phyloP scores from a whole-genome alignment of 2,329 filamentous ascomycete species.

The Chrysosporium queenslandicum region DNA sequence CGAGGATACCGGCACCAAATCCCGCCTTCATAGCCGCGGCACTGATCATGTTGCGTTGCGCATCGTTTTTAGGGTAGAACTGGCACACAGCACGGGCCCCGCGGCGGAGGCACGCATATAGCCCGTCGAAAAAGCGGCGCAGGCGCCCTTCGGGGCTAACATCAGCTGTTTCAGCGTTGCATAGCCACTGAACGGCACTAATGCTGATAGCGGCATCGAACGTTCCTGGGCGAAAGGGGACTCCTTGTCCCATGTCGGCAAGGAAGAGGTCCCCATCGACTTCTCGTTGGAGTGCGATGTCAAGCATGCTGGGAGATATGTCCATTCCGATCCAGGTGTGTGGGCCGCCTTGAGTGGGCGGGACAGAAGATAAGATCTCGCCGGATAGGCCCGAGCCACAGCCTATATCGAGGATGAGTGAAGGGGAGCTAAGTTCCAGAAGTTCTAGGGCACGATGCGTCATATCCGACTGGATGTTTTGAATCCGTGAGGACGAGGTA shows the following conservation, averaged over 20 bases:
- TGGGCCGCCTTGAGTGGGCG: constrained; percentile 63
- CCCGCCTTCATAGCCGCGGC: constrained; percentile 83
- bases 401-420: constrained; percentile 89
- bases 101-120: constrained; percentile 73
- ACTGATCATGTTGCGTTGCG: constrained; percentile 85
- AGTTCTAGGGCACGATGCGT: constrained; percentile 86
- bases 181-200: constrained; percentile 95
- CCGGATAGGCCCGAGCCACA: constrained; percentile 91
- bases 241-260: constrained; percentile 87
- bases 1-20: constrained; percentile 86
- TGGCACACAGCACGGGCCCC: constrained; percentile 90
- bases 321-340: constrained; percentile 98
- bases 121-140: constrained; percentile 77
- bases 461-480: constrained; percentile 91
- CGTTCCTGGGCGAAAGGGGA: constrained; percentile 81
- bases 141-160: constrained; percentile 70
- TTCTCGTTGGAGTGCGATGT: constrained; percentile 80
- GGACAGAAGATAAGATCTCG: constrained; percentile 73
- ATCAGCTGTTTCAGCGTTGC: constrained; percentile 83
- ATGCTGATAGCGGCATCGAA: constrained; percentile 96
- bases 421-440: constrained; percentile 67
- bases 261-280: constrained; percentile 90
- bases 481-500: constrained; percentile 89
- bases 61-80: constrained; percentile 95
- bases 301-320: constrained; percentile 91